Conservation (phyloP, 345 rosid species). For the Syzygium oleosum region DNA sequence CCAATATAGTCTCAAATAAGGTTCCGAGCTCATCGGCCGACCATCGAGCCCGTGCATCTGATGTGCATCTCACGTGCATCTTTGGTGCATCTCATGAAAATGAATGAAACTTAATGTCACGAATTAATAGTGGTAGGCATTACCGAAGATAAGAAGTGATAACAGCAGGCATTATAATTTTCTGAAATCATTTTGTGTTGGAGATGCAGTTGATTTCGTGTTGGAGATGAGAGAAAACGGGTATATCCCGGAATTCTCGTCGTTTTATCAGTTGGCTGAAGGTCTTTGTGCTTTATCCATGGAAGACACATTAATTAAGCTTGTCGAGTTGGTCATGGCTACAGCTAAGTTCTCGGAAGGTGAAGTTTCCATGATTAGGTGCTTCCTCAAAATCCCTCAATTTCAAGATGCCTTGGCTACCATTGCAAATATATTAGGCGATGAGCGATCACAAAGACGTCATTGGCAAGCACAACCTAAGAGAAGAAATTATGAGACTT, state of each 20-base stretch:
- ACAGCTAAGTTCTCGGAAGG: constrained; percentile 45
- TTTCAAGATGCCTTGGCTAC: constrained; percentile 71
- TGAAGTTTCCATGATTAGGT: constrained; percentile 57
- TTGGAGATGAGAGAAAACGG: constrained; percentile 69
- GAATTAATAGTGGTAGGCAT: too few species aligned
- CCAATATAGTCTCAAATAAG: too few species aligned
- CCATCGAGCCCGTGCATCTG: too few species aligned
- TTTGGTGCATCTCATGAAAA: too few species aligned
- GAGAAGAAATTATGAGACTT: background rate
- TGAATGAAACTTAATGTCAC: too few species aligned
- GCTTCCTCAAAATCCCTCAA: constrained; percentile 62
- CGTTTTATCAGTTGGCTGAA: constrained; percentile 77
- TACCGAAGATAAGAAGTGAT: too few species aligned
- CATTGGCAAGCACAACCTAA: background rate
- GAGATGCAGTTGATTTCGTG: constrained; percentile 75
- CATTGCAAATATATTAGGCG: constrained; percentile 43
- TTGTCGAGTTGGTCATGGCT: constrained; percentile 59
- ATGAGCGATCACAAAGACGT: background rate
- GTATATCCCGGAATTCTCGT: constrained; percentile 59
- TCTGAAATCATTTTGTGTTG: background rate
- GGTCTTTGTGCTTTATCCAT: constrained; percentile 61
- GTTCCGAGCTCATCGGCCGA: constrained; percentile 11
- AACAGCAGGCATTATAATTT: too few species aligned
- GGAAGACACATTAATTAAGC: constrained; percentile 60
- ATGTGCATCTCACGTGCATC: too few species aligned